Base-by-base conservation (phyloP, 805 yeast species). In the Ogataea corticis region DNA sequence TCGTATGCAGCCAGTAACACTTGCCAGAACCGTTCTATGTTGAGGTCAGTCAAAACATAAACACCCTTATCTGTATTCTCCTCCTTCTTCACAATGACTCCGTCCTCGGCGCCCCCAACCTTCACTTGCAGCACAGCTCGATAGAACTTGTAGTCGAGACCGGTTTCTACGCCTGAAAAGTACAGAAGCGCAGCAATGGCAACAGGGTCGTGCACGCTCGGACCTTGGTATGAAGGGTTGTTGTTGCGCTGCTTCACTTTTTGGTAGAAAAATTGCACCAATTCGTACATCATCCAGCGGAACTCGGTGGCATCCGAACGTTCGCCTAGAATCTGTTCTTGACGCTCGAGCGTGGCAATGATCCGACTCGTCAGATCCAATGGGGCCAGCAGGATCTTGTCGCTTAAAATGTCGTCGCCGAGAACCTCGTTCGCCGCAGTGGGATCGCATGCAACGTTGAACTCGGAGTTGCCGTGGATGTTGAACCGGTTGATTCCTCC, bases 171-270 rank as follows among this genome's bases (percentile, higher is more conserved):
- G 11, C 58, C 58, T 41, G 69, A 62, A 41, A 79, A 61, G 16
- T 79, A 77, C 41, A 87, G 62, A 30, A 87, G 56, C 0, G 80
- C 80, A 42, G 76, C 77, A 10, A 85, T 68, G 0, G 95, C 86
- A 41, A 86, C 68, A 1, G 94, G 92, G 62, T 87, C 96, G 63
- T 88, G 96, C 1, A 87, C 72, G 1, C 90, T 88, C 4, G 94
- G 90, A 0, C 94, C 92, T 4, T 59, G 48, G 38, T 55, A 61
- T 23, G 19, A 50, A 49, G 61, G 77, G 69, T 74, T 73, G 50
- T 71, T 73, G 14, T 19, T 33, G 19, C 27, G 16, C 33, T 66
- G 31, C 32, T 67, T 67, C 57, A 76, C 74, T 9, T 78, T 54
- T 18, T 67, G 66, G 11, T 76, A 72, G 58, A 80, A 81, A 48